phyloP scores from a whole-genome alignment of 1,284 basidiomycete genomes.

The Irpex lacteus region DNA sequence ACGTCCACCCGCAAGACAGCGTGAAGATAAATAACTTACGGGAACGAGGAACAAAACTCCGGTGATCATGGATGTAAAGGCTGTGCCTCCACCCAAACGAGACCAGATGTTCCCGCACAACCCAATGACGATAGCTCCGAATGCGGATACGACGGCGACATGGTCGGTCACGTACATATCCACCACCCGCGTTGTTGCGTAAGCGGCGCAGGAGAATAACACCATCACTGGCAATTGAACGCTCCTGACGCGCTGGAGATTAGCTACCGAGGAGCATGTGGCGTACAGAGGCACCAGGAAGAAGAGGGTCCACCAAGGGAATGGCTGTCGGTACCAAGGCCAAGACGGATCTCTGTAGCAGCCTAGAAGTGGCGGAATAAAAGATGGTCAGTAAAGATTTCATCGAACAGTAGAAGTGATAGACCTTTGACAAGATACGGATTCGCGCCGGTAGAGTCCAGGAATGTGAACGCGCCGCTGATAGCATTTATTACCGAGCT shows the following conservation, averaged over 20 bases:
- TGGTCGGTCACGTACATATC: conserved; percentile 39
- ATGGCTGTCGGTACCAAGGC: conserved; percentile 74
- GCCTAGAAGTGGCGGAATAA: conserved; percentile 34
- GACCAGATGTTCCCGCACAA: conserved; percentile 81
- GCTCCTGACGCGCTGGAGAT: conserved; percentile 70
- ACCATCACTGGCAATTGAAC: conserved; percentile 78
- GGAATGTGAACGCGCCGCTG: conserved; percentile 62
- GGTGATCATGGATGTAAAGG: conserved; percentile 89
- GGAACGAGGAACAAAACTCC: conserved; percentile 84
- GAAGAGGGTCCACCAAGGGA: conserved; percentile 77
- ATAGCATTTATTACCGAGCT: conserved; percentile 43
- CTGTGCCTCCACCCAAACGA: conserved; percentile 71
- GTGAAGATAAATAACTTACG: conserved; percentile 39
- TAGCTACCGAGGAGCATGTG: conserved; percentile 73
- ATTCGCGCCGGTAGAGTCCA: conserved; percentile 34
- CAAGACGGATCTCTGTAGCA: conserved; percentile 71
- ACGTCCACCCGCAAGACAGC: neutral
- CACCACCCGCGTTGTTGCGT: conserved; percentile 57
- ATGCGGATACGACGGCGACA: conserved; percentile 60
- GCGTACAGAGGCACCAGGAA: conserved; percentile 80
- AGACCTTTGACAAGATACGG: conserved; percentile 49
- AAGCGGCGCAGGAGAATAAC: conserved; percentile 73
- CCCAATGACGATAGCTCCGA: conserved; percentile 82
- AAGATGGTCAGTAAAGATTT: neutral
- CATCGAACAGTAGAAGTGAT: conserved; percentile 14